A percentile compares a stretch with the other conserved stretches of the same genome.
phyloP scores from a whole-genome alignment of 345 rosid genomes.

The Aquilaria malaccensis region DNA sequence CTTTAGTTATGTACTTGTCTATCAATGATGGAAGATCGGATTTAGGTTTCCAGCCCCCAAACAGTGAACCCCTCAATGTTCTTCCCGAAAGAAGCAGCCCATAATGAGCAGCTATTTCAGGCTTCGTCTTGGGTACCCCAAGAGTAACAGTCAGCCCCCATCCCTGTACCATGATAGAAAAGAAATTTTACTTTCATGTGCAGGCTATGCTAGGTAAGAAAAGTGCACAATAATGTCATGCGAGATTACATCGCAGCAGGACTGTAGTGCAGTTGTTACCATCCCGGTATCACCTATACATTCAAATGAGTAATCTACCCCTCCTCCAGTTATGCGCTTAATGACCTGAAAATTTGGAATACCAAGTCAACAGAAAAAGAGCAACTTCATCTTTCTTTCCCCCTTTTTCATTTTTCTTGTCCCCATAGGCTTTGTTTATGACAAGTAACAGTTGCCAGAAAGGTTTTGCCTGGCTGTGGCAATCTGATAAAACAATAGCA shows the following conservation, averaged over 20 bases:
- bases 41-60: slow-evolving; percentile 93
- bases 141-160: slow-evolving; percentile 89
- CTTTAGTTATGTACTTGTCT: slow-evolving; percentile 75
- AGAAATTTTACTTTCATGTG: slow-evolving; percentile 2
- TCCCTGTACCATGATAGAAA: slow-evolving; percentile 37
- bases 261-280: slow-evolving; percentile 74
- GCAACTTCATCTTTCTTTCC: too few species aligned
- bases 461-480: too few species aligned
- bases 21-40: slow-evolving; percentile 75
- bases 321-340: slow-evolving; percentile 70
- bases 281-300: slow-evolving; percentile 72
- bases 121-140: slow-evolving; percentile 84
- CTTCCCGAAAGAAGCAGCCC: slow-evolving; percentile 63
- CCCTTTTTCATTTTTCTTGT: background rate
- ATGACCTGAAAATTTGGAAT: slow-evolving; percentile 47
- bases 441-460: background rate
- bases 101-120: slow-evolving; percentile 72
- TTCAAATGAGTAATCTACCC: slow-evolving; percentile 87
- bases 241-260: slow-evolving; percentile 68
- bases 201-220: slow-evolving; percentile 4
- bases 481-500: too few species aligned
- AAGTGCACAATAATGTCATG: background rate
- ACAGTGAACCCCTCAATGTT: slow-evolving; percentile 72
- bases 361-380: background rate
- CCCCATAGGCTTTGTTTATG: background rate